Conservation (phyloP, 1,284 basidiomycete genomes). For the Fomitopsis schrenkii region DNA sequence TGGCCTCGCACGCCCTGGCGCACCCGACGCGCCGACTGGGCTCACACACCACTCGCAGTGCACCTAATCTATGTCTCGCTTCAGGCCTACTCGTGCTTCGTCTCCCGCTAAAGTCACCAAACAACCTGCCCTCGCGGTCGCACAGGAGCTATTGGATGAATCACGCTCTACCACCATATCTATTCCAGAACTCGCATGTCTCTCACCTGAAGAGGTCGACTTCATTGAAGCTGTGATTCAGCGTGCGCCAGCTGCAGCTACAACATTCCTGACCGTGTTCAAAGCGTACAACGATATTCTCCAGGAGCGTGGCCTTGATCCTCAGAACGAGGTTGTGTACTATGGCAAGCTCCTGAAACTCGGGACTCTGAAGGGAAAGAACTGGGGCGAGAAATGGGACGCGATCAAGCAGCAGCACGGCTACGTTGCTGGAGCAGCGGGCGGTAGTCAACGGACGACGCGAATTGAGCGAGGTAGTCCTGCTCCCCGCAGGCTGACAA, state of each 20-base stretch:
- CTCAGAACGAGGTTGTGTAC: slow-evolving; percentile 73
- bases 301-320: slow-evolving; percentile 66
- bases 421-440: slow-evolving; percentile 22
- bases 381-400: slow-evolving; percentile 76
- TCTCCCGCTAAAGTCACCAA: slow-evolving; percentile 21
- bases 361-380: slow-evolving; percentile 68
- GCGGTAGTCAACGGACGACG: slow-evolving; percentile 14
- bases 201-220: slow-evolving; percentile 58
- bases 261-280: slow-evolving; percentile 72
- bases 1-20: too few relatives aligned
- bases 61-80: slow-evolving; percentile 22
- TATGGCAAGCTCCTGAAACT: slow-evolving; percentile 77
- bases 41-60: too few relatives aligned
- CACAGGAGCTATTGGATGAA: slow-evolving; percentile 30
- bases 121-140: slow-evolving; percentile 16
- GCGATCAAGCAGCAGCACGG: slow-evolving; percentile 56
- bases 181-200: slow-evolving; percentile 51
- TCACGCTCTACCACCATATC: slow-evolving; percentile 45
- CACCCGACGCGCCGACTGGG: too few relatives aligned
- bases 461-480: slow-evolving; percentile 15
- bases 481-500: slow-evolving; percentile 14
- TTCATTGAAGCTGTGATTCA: slow-evolving; percentile 71
- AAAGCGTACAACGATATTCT: slow-evolving; percentile 78
- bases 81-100: slow-evolving; percentile 27
- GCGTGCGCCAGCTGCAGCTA: slow-evolving; percentile 59